Evolutionary conservation across 2,329 filamentous ascomycete genomes (phyloP), one percentile per base, ranked within the genome.

Genomic region (Helminthosporium solani): DNA sequence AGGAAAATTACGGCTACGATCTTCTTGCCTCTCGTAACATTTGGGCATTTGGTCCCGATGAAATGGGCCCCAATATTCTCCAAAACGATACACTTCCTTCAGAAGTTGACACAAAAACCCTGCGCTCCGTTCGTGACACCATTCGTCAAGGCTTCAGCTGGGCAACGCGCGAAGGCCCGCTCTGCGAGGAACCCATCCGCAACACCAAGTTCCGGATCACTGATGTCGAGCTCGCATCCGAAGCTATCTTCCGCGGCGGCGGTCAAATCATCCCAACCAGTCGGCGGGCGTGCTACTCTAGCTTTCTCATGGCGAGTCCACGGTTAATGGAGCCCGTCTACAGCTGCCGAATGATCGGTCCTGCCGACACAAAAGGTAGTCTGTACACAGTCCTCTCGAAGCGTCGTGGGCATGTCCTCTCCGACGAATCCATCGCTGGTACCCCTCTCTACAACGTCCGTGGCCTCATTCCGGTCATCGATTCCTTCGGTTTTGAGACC

Each of bases 181-280:
- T 99, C 20, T 97, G 94, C 70, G 94, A 99, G 86, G 94, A 99
- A 76, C 94, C 94, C 27, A 97, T 99, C 65, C 91, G 94, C 60
- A 99, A 99, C 73, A 90, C 90, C 59, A 96, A 96, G 67, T 99
- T 99, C 80, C 90, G 91, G 67, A 84, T 99, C 63, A 97, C 91
- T 51, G 92, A 97, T 66, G 83, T 96, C 43, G 79, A 87, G 33
- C 80, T 99, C 16, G 92, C 91, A 9, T 80, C 84, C 41, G 90
- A 97, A 72, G 87, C 92, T 41, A 97, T 99, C 65, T 95, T 90
- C 78, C 84, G 94, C 41, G 94, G 94, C 46, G 92, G 92, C 57
- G 94, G 94, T 35, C 94, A 99, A 71, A 95, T 99, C 66, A 99
- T 99, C 67, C 94, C 94, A 36, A 97, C 94, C 1, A 86, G 91